Evolutionary conservation across 495 filamentous ascomycete genomes (phyloP), one percentile per base, ranked within the genome.

Genomic region (Glarea lozoyensis): DNA sequence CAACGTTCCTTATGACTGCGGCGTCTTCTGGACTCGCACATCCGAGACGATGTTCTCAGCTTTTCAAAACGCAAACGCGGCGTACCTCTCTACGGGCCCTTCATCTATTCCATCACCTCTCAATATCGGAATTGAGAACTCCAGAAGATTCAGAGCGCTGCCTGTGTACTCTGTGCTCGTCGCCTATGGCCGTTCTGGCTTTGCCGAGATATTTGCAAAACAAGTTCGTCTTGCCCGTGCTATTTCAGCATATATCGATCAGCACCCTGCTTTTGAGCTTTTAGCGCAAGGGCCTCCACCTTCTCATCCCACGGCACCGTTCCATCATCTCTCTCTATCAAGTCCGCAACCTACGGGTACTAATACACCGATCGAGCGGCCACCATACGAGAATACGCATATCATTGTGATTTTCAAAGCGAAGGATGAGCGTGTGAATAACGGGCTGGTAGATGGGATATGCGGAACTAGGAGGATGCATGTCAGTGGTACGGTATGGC

Each of bases 1-100:
- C n/a, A 96, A 96, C 50, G 88, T 94, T 19, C 89, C 90, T 3
- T 97, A 97, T 48, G 90, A 97, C 59, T 88, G 78, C 50, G 90
- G 90, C 11, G 84, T 95, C 60, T 94, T 93, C 70, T 72, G 94
- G 49, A 81, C 75, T 49, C 78, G 79, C 7, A 67, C 84, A 40
- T 62, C 72, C 1, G 51, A 64, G 3, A 58, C 79, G 21, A 69
- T 79, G 0, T 60, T 61, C 10, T 60, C 75, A 3, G 84, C 87
- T 1, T 94, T 92, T 61, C 68, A 77, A 37, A 96, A 96, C 66
- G 70, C 84, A 16, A 88, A 87, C 55, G 89, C 89, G 3, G 84
- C 83, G 0, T 97, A 95, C 57, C 70, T 97, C 27, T 67, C 69
- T 4, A 52, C 75, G 7, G 61, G 51, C 16, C 39, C 53, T 11